Evolutionary conservation across 352 stramenopile species (phyloP).

Genomic region (Nothophytophthora sp.): DNA sequence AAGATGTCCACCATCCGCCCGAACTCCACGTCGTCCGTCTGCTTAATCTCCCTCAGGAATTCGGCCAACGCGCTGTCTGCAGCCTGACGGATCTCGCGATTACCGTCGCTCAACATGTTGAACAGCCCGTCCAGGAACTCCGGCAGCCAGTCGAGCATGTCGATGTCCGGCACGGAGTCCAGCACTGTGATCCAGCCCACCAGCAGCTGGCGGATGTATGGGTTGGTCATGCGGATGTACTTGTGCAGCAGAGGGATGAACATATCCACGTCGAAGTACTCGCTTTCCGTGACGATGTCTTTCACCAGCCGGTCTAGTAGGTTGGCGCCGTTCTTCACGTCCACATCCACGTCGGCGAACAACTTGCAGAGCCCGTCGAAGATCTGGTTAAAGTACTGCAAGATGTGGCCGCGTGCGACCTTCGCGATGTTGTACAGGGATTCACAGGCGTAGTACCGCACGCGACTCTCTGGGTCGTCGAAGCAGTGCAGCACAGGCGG

Average conservation of each 20-base stretch:
- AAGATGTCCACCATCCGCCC: slow-evolving; percentile 98
- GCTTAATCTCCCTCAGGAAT: slow-evolving; percentile 97
- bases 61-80: slow-evolving; percentile 94
- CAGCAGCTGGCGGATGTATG: slow-evolving; percentile 99
- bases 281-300: slow-evolving; percentile 99
- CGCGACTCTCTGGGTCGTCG: slow-evolving; percentile 97
- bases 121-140: slow-evolving; percentile 99
- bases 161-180: slow-evolving; percentile 98
- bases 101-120: slow-evolving; percentile 99
- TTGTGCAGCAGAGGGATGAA: slow-evolving; percentile 99
- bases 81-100: slow-evolving; percentile 97
- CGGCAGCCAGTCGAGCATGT: slow-evolving; percentile 98
- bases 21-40: slow-evolving; percentile 96
- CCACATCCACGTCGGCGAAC: slow-evolving; percentile 99
- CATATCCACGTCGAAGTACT: slow-evolving; percentile 98
- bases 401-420: slow-evolving; percentile 92
- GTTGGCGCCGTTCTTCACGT: slow-evolving; percentile 98
- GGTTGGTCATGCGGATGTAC: slow-evolving; percentile 99
- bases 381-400: slow-evolving; percentile 99
- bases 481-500: slow-evolving; percentile 99
- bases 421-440: slow-evolving; percentile 99
- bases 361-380: slow-evolving; percentile 97
- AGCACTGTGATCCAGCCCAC: slow-evolving; percentile 99
- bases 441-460: slow-evolving; percentile 99
- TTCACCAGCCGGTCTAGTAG: slow-evolving; percentile 94